Base-by-base conservation (phyloP, 352 stramenopile species). In the Peronospora belbahrii region DNA sequence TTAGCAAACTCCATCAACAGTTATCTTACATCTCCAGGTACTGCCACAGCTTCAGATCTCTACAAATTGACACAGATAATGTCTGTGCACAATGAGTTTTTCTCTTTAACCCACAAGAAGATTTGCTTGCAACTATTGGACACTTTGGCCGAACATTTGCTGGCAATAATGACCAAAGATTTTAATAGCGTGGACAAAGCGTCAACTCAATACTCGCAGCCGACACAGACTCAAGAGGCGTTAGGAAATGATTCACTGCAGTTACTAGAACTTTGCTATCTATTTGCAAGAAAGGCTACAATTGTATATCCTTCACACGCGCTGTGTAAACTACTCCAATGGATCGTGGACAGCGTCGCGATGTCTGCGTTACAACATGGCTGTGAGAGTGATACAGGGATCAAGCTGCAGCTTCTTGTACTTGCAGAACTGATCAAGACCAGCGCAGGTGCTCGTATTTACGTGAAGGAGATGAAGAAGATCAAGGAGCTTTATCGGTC, bases 401-500 rank as follows among this genome's bases (percentile, higher is more conserved):
- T 91, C 28, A 83, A 86, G 49, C 23, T 88, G 39, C 65, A 88
- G 48, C 68, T 92, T 35, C 44, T 88, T 24, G 65, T 81, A 25
- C 35, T 89, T 19, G 65, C 74, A 2, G 74, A 85, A 47, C 66
- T 84, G 64, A 59, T 88, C 48, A 76, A 83, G 30, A 54, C 53
- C 11, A 89, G 85, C 36, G 73, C 80, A 14, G 80, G 80, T 6
- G 75, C 89, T 20, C 69, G 71, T 14, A 78, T 89, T 15, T 92
- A 84, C 43, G 58, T 64, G 42, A 88, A 88, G 28, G 80, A 92
- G 48, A 79, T 84, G 55, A 82, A 74, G 38, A 74, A 73, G 22
- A 66, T 85, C 49, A 92, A 89, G 50, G 77, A 87, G 27, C 75
- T 88, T 19, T 88, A 89, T 42, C 77, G 80, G 13, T 76, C 74